Base-by-base conservation (phyloP, 208 protist species). In the Trypanosoma scelopori region DNA sequence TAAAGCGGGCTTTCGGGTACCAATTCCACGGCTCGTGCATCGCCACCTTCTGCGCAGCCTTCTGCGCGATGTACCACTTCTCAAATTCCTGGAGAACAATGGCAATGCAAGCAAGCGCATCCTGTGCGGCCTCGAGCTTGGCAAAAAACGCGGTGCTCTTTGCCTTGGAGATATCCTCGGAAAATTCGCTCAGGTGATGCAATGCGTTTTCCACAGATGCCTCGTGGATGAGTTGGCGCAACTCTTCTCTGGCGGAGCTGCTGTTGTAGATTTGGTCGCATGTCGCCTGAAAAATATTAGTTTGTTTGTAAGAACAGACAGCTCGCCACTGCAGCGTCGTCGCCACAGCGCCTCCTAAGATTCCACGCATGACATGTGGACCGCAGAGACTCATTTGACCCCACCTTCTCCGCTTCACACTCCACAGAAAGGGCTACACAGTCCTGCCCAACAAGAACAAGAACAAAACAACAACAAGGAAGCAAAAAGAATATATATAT, bases 1-100 rank as follows among this genome's bases (percentile, higher is more conserved):
- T 87, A 46, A 84, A 78, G 4, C 93, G 76, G 1, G 93, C 86
- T 43, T 84, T 77, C 5, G 85, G 89, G 71, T 97, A 97, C 83
- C 84, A 93, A 28, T 89, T 65, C 85, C 86, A 92, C 7, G 90
- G 90, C 22, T 66, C 69, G 48, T 82, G 61, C 84, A 96, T 84
- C n/a, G 59, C 69, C 16, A 89, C 79, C 49, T 78, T 81, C 22
- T 46, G 48, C 28, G 82, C 79, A 0, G 85, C 90, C 53, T 83
- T 74, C 4, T 75, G 69, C 25, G 63, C 78, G 35, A 82, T 69
- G 65, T 90, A 84, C 87, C 85, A 93, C 55, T 76, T 74, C 61
- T 63, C 68, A 66, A 90, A 82, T 9, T 77, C 59, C 28, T 62
- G 51, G 23, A 84, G 39, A 22, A 86, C 66, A 12, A 82, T 35